Evolutionary conservation across 2,329 filamentous ascomycete genomes (phyloP).

Genomic region (Aspergillus ochraceoroseus): DNA sequence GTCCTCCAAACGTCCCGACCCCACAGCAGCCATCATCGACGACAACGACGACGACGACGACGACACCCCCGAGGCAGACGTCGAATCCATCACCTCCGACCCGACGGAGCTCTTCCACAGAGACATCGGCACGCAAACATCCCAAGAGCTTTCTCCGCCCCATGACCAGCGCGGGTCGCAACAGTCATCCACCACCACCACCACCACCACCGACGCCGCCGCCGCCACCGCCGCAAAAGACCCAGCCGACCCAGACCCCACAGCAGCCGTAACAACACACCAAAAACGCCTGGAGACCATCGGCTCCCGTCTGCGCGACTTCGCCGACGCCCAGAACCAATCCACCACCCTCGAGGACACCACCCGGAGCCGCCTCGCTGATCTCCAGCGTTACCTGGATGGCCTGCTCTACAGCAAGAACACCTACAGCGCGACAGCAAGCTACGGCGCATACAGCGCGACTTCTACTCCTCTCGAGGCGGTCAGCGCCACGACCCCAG

Average conservation of each 20-base stretch:
- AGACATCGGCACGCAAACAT: slow-evolving; percentile 60
- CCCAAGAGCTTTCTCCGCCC: slow-evolving; percentile 38
- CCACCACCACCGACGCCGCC: slow-evolving; percentile 22
- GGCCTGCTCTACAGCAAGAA: slow-evolving; percentile 40
- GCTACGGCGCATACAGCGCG: slow-evolving; percentile 37
- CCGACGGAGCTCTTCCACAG: slow-evolving; percentile 61
- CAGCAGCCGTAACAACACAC: slow-evolving; percentile 34
- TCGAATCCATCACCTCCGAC: slow-evolving; percentile 51
- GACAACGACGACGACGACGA: too few species aligned
- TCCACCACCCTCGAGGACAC: slow-evolving; percentile 32
- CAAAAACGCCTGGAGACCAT: slow-evolving; percentile 49
- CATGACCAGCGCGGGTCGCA: slow-evolving; percentile 5
- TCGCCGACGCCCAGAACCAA: slow-evolving; percentile 40
- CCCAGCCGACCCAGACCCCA: slow-evolving; percentile 18
- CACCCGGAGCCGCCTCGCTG: slow-evolving; percentile 34
- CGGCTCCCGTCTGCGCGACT: slow-evolving; percentile 48
- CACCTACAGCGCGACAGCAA: slow-evolving; percentile 25
- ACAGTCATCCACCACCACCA: slow-evolving; percentile 11
- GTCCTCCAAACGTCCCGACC: too few species aligned
- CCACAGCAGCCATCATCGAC: too few species aligned
- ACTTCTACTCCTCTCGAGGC: slow-evolving; percentile 20
- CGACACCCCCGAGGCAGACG: slow-evolving; percentile 37
- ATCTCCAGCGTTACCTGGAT: slow-evolving; percentile 53
- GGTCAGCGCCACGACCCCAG: slow-evolving; percentile 21
- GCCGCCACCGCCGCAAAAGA: slow-evolving; percentile 10